A percentile compares a stretch with the other conserved stretches of the same genome.
Evolutionary conservation across 2,329 filamentous ascomycete genomes (phyloP).

Genomic region (Ceratocystiopsis sp.): DNA sequence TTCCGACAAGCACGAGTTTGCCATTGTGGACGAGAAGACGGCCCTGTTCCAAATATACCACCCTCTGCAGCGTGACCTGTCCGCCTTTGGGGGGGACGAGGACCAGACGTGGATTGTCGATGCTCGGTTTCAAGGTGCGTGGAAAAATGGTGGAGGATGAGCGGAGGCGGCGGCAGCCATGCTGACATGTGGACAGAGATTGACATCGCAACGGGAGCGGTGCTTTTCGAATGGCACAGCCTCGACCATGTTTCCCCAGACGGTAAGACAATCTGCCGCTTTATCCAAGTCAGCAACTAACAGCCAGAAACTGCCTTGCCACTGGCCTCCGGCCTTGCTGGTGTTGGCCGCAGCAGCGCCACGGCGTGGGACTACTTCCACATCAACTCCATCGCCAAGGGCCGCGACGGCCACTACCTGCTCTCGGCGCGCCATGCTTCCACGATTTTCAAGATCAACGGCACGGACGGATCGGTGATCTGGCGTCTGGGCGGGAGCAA

Average conservation of each 20-base stretch:
- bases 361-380: constrained; percentile 32
- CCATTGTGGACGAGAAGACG: constrained; percentile 33
- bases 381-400: constrained; percentile 32
- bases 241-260: constrained; percentile 36
- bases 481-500: constrained; percentile 28
- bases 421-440: constrained; percentile 26
- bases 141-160: too few relatives aligned
- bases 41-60: constrained; percentile 37
- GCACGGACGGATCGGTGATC: constrained; percentile 23
- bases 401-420: constrained; percentile 25
- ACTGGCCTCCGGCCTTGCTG: constrained; percentile 25
- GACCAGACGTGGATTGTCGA: constrained; percentile 40
- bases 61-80: constrained; percentile 27
- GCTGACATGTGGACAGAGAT: constrained; percentile 14
- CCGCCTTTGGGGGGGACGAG: constrained; percentile 24
- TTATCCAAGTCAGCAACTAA: background rate
- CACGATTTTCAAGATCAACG: constrained; percentile 24
- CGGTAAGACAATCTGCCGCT: constrained; percentile 16
- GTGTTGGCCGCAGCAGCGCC: constrained; percentile 12
- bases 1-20: constrained; percentile 38
- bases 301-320: constrained; percentile 14
- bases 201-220: constrained; percentile 33
- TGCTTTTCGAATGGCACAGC: constrained; percentile 42
- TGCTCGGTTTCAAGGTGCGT: constrained; percentile 32
- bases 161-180: too few relatives aligned